These are phyloP conservation scores for Trichoderma pleuroti DNA, from an alignment of 2,329 filamentous ascomycete species.

Conservation along the genomic window DNA sequence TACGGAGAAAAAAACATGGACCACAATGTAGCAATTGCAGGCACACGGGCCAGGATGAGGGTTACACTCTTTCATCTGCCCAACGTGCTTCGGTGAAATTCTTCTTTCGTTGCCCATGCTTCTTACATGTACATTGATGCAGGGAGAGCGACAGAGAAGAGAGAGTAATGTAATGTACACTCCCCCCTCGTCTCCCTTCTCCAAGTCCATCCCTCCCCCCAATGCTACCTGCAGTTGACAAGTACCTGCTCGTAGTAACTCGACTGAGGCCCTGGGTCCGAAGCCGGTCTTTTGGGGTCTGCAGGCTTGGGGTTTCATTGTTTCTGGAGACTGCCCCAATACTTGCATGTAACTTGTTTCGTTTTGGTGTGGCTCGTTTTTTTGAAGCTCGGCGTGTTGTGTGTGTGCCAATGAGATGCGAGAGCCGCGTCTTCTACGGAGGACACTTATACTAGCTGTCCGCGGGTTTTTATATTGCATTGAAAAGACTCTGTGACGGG, in stretches of 20 bases:
- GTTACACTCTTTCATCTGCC: slow-evolving; percentile 1
- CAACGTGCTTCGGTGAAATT: slow-evolving; percentile 11
- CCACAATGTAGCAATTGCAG: neutral
- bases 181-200: neutral
- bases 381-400: neutral
- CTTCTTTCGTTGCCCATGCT: neutral
- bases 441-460: too few relatives aligned
- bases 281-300: neutral
- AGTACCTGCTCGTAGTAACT: neutral
- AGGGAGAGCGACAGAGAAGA: neutral
- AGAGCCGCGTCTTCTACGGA: neutral
- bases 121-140: neutral
- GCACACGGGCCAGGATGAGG: neutral
- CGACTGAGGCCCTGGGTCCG: neutral
- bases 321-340: neutral
- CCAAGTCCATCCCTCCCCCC: neutral
- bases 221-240: neutral
- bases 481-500: neutral
- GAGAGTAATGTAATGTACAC: neutral
- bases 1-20: neutral
- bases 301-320: slow-evolving; percentile 15
- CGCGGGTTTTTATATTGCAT: neutral
- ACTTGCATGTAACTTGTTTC: neutral
- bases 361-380: neutral
- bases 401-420: neutral